Evolutionary conservation across 2,329 filamentous ascomycete species (phyloP).

Genomic region (Stromatinia cepivora): DNA sequence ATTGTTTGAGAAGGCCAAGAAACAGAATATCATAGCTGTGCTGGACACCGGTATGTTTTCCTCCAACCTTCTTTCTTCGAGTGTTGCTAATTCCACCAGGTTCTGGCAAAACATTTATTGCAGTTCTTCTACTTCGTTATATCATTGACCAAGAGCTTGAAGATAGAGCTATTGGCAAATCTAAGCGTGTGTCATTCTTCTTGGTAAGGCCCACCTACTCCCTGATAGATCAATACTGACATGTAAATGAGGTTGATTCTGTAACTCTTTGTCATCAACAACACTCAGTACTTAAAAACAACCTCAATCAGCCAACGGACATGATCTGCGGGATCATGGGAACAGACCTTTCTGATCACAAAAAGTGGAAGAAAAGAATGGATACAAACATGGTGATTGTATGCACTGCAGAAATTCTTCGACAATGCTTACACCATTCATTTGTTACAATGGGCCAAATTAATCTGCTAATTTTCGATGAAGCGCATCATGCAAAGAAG

Average conservation of each 20-base stretch:
- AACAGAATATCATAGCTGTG: constrained; percentile 86
- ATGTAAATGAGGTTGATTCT: constrained; percentile 59
- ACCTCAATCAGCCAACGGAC: constrained; percentile 73
- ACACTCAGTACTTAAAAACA: constrained; percentile 74
- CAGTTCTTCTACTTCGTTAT: constrained; percentile 78
- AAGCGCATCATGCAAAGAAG: constrained; percentile 95
- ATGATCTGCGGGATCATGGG: constrained; percentile 73
- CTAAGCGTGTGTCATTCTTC: constrained; percentile 76
- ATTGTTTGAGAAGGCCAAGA: constrained; percentile 83
- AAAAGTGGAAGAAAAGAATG: constrained; percentile 60
- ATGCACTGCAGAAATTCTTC: constrained; percentile 86
- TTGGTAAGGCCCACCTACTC: constrained; percentile 50
- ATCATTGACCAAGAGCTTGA: constrained; percentile 76
- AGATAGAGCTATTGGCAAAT: constrained; percentile 58
- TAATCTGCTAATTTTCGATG: constrained; percentile 91
- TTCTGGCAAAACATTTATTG: constrained; percentile 95
- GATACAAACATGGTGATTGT: constrained; percentile 78
- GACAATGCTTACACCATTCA: constrained; percentile 73
- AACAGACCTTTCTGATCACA: constrained; percentile 58
- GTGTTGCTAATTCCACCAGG: constrained; percentile 41
- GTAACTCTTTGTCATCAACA: constrained; percentile 92
- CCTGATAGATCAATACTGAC: neutral
- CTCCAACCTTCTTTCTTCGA: constrained; percentile 43
- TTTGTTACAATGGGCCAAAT: constrained; percentile 80
- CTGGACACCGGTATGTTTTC: constrained; percentile 68